These are phyloP conservation scores for Pseudogymnoascus sp. DNA, from an alignment of 2,329 filamentous ascomycete genomes.

Conservation along the genomic window DNA sequence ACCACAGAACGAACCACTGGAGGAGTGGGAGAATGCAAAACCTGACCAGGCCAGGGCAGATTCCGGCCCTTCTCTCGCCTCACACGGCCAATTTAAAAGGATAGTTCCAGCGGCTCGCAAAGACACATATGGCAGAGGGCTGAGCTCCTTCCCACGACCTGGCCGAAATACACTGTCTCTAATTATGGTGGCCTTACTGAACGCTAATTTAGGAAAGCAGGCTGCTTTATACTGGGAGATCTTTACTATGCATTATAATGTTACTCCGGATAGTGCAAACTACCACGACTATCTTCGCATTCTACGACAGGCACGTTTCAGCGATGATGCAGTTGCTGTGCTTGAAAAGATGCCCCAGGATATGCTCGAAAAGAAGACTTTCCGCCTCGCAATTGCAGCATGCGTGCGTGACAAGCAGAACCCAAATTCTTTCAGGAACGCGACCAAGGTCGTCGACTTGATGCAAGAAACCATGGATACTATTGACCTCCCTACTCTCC, in stretches of 20 bases:
- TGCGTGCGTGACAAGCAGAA: slow-evolving; percentile 75
- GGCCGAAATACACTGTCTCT: slow-evolving; percentile 58
- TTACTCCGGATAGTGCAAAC: slow-evolving; percentile 66
- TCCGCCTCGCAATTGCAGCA: slow-evolving; percentile 64
- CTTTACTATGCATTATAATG: slow-evolving; percentile 51
- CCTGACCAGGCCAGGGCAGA: not conserved
- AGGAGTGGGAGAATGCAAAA: slow-evolving; percentile 7
- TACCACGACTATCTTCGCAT: slow-evolving; percentile 61
- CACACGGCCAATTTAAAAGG: slow-evolving; percentile 7
- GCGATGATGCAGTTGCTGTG: slow-evolving; percentile 51
- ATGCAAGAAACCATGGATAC: slow-evolving; percentile 44
- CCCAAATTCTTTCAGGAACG: slow-evolving; percentile 56
- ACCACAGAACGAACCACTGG: slow-evolving; percentile 5
- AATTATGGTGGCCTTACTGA: slow-evolving; percentile 55
- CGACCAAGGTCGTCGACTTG: slow-evolving; percentile 54
- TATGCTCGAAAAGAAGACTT: slow-evolving; percentile 44
- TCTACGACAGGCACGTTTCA: slow-evolving; percentile 59
- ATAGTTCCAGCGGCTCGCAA: slow-evolving; percentile 13
- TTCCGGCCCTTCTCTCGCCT: not conserved
- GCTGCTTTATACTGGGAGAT: slow-evolving; percentile 73
- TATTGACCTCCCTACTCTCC: slow-evolving; percentile 45
- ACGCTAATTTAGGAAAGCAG: slow-evolving; percentile 51
- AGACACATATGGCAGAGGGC: slow-evolving; percentile 11
- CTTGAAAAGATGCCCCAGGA: slow-evolving; percentile 46
- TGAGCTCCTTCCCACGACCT: slow-evolving; percentile 36